A percentile compares a stretch with the other conserved stretches of the same genome.
Conservation (phyloP, 2,329 filamentous ascomycete species). For the Gaeumannomyces sp. region DNA sequence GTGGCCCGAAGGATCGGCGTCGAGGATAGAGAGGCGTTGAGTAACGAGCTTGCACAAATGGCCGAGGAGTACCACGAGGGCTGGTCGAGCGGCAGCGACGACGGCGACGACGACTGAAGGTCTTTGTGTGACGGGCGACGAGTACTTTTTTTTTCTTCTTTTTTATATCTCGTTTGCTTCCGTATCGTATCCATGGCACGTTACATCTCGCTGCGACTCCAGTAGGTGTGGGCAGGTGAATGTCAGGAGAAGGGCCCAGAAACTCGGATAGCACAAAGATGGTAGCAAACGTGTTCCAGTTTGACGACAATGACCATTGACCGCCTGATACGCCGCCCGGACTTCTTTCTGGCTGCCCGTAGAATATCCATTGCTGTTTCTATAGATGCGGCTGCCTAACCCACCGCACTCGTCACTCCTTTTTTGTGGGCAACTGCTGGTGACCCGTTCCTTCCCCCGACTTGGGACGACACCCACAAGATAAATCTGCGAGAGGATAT, state of each 20-base stretch:
- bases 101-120: slow-evolving; percentile 53
- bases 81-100: slow-evolving; percentile 72
- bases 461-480: neutral
- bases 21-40: slow-evolving; percentile 78
- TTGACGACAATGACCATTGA: neutral
- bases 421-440: neutral
- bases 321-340: neutral
- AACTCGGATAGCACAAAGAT: neutral
- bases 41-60: slow-evolving; percentile 74
- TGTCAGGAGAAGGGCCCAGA: neutral
- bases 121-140: neutral
- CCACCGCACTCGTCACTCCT: neutral
- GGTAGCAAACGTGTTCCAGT: neutral
- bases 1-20: slow-evolving; percentile 58
- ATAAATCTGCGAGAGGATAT: neutral
- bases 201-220: neutral
- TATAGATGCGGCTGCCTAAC: neutral
- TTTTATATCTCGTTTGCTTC: neutral
- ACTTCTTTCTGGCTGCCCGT: neutral
- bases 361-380: neutral
- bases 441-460: neutral
- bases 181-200: neutral
- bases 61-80: slow-evolving; percentile 85
- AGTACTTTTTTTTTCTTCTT: neutral
- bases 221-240: too few relatives aligned